These are phyloP conservation scores for Lentinula detonsa DNA, from an alignment of 768 basidiomycete species.

Conservation along the genomic window DNA sequence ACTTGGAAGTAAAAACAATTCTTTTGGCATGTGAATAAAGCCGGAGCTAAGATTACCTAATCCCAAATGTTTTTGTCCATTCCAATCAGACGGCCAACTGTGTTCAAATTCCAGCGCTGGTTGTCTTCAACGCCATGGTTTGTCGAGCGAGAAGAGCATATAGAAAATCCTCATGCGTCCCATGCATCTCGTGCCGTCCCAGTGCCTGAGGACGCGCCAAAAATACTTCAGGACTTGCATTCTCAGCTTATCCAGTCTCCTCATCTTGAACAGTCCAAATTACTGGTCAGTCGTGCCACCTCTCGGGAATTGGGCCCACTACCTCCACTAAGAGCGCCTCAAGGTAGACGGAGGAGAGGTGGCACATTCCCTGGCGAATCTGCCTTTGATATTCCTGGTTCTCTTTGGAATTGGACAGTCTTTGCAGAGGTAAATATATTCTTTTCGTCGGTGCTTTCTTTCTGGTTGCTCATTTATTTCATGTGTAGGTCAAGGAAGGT, in stretches of 20 bases:
- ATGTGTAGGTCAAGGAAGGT: conserved; percentile 70
- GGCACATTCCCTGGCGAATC: conserved; percentile 66
- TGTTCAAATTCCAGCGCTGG: conserved; percentile 2
- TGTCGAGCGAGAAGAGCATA: conserved; percentile 39
- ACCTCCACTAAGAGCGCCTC: conserved; percentile 48
- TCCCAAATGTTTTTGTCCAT: neutral
- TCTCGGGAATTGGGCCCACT: conserved; percentile 36
- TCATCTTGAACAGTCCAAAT: conserved; percentile 54
- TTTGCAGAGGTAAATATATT: conserved; percentile 53
- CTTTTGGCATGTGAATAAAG: neutral
- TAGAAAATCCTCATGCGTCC: conserved; percentile 16
- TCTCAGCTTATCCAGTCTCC: conserved; percentile 54
- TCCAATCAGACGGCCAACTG: neutral
- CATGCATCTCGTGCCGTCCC: conserved; percentile 26
- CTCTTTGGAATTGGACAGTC: conserved; percentile 76
- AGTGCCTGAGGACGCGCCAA: conserved; percentile 49
- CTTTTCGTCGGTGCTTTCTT: neutral
- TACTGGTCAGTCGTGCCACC: conserved; percentile 50
- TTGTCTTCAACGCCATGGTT: conserved; percentile 54
- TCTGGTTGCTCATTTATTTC: neutral
- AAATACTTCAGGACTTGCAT: conserved; percentile 49
- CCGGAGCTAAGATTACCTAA: neutral
- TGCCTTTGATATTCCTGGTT: conserved; percentile 38
- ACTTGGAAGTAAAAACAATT: neutral
- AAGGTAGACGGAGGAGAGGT: conserved; percentile 59